These are phyloP conservation scores for Penicillium freii DNA, from an alignment of 2,329 filamentous ascomycete species.

Conservation along the genomic window DNA sequence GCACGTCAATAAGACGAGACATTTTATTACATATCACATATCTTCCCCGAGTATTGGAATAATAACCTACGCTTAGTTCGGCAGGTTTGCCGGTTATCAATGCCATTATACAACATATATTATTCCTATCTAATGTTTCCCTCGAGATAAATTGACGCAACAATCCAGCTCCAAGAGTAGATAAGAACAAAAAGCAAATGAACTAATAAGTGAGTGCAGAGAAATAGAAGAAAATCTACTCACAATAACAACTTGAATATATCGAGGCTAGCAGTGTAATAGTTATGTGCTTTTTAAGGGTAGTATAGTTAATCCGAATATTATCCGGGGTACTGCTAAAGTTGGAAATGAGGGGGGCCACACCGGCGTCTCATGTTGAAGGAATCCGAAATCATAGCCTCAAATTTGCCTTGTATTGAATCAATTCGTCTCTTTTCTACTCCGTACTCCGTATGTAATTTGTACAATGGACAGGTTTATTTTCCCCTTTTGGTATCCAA, in stretches of 20 bases:
- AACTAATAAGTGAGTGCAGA: not conserved
- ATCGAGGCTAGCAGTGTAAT: not conserved
- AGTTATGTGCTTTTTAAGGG: not conserved
- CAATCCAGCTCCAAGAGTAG: not conserved
- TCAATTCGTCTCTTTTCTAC: not conserved
- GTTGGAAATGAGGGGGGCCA: slow-evolving; percentile 6
- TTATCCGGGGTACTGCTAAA: not conserved
- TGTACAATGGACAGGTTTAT: too few species aligned
- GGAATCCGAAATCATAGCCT: slow-evolving; percentile 1
- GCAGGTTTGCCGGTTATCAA: not conserved
- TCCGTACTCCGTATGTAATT: not conserved
- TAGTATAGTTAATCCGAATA: slow-evolving; percentile 1
- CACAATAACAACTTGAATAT: not conserved
- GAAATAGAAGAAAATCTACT: not conserved
- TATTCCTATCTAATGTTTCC: not conserved
- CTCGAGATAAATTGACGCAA: not conserved
- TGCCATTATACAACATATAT: not conserved
- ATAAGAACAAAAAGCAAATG: not conserved
- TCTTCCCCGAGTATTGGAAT: not conserved
- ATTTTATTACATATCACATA: not conserved
- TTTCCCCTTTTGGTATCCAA: not conserved
- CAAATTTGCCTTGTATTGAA: not conserved
- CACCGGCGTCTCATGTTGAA: slow-evolving; percentile 12
- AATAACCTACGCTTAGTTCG: not conserved
- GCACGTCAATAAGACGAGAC: not conserved